Evolutionary conservation across 768 basidiomycete species (phyloP), one percentile per base, ranked within the genome.

Genomic region (Rhizopogon roseolus): DNA sequence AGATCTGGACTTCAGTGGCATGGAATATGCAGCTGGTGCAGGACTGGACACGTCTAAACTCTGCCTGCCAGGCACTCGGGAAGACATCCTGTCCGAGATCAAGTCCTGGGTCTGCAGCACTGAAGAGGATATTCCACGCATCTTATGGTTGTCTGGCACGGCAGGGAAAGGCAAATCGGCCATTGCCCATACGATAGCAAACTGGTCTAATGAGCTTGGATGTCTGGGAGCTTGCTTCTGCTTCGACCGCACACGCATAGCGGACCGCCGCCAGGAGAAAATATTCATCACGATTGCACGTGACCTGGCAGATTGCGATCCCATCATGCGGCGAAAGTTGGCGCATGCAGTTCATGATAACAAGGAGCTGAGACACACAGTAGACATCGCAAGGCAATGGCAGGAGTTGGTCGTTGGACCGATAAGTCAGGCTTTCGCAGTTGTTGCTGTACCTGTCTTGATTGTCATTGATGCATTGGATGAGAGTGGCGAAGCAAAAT

Each of bases 381-480:
- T 9, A 8, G 42, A 55, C 32, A 17, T 42, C 40, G 9, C 5
- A 36, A 29, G 32, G 27, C 64, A 64, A 38, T 59, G 64, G 32
- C 57, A 54, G n/a, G 53, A 59, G 5, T 42, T 62, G 11, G 56
- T 65, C 27, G 4, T 65, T 37, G 44, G 46, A 9, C 59, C 64
- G 10, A 67, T n/a, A 22, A 50, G 2, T 29, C 34, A 25, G 61
- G 62, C 6, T 46, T 60, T 13, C 28, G 14, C 0, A n/a, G n/a
- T 29, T 6, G 5, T 49, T 16, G 19, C 52, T 19, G 27, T 51
- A 22, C 60, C 55, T 6, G 34, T 68, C 27, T 40, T 73, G 16
- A 54, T 74, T 43, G 60, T 73, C 44, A 57, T 75, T 19, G 73
- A 75, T 55, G 73, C 65, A 3, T 56, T 74, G 27, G 71, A 74